Percentiles rank a stretch among this genome's conserved stretches.
These are phyloP conservation scores for Leptographium radiaticola DNA, from an alignment of 2,329 filamentous ascomycete species.

Conservation along the genomic window DNA sequence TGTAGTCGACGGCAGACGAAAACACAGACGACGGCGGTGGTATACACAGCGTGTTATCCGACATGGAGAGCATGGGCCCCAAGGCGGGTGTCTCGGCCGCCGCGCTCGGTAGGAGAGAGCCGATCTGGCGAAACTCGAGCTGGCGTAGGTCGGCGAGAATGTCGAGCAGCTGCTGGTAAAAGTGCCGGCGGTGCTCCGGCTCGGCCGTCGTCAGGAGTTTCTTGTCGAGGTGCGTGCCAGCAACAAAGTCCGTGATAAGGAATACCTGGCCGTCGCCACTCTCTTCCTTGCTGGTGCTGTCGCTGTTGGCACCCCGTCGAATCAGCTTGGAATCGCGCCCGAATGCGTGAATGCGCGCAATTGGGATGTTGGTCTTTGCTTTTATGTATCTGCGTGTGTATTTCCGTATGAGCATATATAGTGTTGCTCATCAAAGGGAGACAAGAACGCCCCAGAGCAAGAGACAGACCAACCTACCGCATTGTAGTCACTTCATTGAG, in stretches of 20 bases:
- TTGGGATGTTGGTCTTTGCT: not conserved
- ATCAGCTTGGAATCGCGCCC: not conserved
- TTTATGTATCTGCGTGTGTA: not conserved
- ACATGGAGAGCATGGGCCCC: not conserved
- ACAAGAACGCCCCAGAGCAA: not conserved
- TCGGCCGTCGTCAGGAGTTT: not conserved
- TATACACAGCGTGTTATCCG: not conserved
- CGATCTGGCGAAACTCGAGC: not conserved
- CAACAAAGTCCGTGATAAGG: not conserved
- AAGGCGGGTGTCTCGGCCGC: not conserved
- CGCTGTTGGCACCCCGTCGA: no score
- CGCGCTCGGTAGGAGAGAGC: not conserved
- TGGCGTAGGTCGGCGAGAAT: not conserved
- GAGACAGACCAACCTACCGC: not conserved
- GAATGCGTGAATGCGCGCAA: not conserved
- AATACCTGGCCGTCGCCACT: not conserved
- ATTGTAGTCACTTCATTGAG: not conserved
- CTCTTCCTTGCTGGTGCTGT: not conserved
- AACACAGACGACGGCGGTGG: not conserved
- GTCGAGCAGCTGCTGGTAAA: not conserved
- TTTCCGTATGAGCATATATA: no score
- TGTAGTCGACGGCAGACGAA: not conserved
- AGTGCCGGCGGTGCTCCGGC: not conserved
- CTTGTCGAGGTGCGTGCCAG: not conserved
- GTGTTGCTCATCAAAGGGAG: not conserved